These are phyloP conservation scores for Annulohypoxylon maeteangense DNA, from an alignment of 495 filamentous ascomycete genomes.

Conservation along the genomic window DNA sequence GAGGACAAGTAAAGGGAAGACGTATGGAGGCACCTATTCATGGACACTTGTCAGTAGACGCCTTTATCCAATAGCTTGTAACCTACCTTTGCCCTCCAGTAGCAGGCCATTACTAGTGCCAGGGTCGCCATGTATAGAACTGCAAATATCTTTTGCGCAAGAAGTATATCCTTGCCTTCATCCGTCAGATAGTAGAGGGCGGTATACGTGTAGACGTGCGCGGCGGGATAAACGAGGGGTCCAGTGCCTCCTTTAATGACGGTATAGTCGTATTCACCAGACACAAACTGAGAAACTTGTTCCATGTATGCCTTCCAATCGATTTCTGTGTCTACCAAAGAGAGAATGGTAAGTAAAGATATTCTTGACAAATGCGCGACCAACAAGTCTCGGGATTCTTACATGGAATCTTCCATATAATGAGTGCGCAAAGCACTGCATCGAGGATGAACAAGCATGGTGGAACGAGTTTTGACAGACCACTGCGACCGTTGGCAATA, in stretches of 20 bases:
- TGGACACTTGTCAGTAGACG: constrained; percentile 13
- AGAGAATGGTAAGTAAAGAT: constrained; percentile 4
- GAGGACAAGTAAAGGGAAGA: constrained; percentile 86
- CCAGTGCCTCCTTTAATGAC: constrained; percentile 88
- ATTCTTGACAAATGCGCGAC: not conserved
- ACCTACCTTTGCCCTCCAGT: constrained; percentile 74
- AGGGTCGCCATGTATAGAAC: constrained; percentile 79
- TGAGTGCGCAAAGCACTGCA: constrained; percentile 73
- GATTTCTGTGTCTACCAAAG: constrained; percentile 87
- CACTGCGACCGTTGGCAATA: constrained; percentile 54
- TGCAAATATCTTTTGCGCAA: constrained; percentile 84
- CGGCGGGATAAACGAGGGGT: constrained; percentile 92
- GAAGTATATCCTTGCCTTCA: constrained; percentile 76
- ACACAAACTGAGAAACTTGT: constrained; percentile 80
- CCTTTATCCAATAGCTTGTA: not conserved
- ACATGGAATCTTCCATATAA: constrained; percentile 92
- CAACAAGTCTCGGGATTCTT: constrained; percentile 47
- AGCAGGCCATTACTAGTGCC: constrained; percentile 81
- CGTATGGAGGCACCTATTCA: constrained; percentile 80
- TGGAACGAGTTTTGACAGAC: constrained; percentile 55
- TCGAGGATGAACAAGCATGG: constrained; percentile 79
- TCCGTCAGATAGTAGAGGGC: constrained; percentile 80
- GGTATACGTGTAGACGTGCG: constrained; percentile 91
- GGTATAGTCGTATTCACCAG: constrained; percentile 89
- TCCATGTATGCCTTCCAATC: constrained; percentile 98